phyloP scores from a whole-genome alignment of 768 basidiomycete species.

The Termitomyces eurrhizus region DNA sequence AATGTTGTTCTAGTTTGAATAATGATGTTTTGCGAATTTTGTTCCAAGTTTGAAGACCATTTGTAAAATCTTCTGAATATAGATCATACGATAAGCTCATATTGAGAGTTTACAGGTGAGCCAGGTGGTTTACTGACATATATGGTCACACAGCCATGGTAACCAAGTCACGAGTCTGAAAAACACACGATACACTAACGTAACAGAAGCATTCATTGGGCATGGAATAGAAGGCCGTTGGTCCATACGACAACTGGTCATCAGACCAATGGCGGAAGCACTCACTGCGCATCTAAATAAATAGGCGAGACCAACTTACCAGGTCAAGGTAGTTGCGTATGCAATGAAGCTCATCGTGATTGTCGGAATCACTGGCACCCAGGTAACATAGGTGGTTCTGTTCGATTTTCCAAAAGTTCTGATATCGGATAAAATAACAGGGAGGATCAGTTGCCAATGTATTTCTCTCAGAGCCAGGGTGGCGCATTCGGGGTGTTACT shows the following conservation, averaged over 20 bases:
- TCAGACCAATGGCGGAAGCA: not conserved
- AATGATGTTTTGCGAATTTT: too few species aligned
- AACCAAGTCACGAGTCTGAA: not conserved
- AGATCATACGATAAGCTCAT: too few species aligned
- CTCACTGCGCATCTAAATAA: not conserved
- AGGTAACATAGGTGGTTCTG: not conserved
- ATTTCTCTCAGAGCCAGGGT: conserved; percentile 8
- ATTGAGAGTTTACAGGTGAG: too few species aligned
- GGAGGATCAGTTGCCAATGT: conserved; percentile 8
- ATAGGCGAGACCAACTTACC: not conserved
- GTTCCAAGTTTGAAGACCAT: too few species aligned
- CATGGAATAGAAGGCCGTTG: not conserved
- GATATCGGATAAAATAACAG: not conserved
- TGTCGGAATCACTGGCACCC: conserved; percentile 8
- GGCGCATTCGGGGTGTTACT: conserved; percentile 10
- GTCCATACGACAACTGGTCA: not conserved
- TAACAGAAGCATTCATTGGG: not conserved
- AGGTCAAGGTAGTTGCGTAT: not conserved
- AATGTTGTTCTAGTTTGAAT: too few species aligned
- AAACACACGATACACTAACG: not conserved
- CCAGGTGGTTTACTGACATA: too few species aligned
- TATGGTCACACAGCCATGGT: too few species aligned
- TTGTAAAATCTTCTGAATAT: too few species aligned
- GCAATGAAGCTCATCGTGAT: conserved; percentile 10
- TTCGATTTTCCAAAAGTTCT: not conserved